Evolutionary conservation across 257 asterid species (phyloP), one percentile per base, ranked within the genome.

Genomic region (Anisodus tanguticus): DNA sequence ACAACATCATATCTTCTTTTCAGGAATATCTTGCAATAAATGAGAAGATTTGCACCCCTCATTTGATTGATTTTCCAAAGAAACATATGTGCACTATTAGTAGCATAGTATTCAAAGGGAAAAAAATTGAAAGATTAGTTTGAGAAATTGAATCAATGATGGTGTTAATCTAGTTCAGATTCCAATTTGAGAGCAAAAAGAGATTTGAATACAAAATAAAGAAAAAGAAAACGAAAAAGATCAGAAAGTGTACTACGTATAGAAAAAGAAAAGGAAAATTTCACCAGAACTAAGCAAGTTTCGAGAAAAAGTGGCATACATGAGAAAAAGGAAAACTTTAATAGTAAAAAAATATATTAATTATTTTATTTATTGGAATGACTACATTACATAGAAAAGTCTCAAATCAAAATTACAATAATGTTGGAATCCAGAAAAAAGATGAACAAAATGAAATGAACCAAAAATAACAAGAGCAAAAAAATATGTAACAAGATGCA

Each of bases 321-420:
- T 31, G 35, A 31, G 35, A 31, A 31, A 31, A 31, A 76, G 63
- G 41, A 76, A 22, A 76, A 51, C 4, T 12, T 1, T 51, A 26
- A 22, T 49, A 1, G 13, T 74, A n/a, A 72, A 31, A 31, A 71
- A 31, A 72, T 17, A 70, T 19, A 47, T 45, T 0, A 31, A 26
- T 10, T 9, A 71, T 72, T 12, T 74, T 51, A 17, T n/a, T 47
- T 72, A 47, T 47, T 19, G 49, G 26, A 74, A 22, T 49, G 39
- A 19, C 35, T 19, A 45, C 12, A 49, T 76, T 76, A 76, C 81
- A 76, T 49, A 76, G 51, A 51, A 76, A 31, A 74, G 8, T 76
- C 63, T 76, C 81, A 53, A 12, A 76, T 26, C 22, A 49, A 31
- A 76, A 26, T 13, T 37, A 76, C 26, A 51, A 76, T 3, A 51